Percentiles rank a stretch among this genome's conserved stretches.
These are phyloP conservation scores for Aureobasidium melanogenum DNA, from an alignment of 2,329 filamentous ascomycete species.

Conservation along the genomic window DNA sequence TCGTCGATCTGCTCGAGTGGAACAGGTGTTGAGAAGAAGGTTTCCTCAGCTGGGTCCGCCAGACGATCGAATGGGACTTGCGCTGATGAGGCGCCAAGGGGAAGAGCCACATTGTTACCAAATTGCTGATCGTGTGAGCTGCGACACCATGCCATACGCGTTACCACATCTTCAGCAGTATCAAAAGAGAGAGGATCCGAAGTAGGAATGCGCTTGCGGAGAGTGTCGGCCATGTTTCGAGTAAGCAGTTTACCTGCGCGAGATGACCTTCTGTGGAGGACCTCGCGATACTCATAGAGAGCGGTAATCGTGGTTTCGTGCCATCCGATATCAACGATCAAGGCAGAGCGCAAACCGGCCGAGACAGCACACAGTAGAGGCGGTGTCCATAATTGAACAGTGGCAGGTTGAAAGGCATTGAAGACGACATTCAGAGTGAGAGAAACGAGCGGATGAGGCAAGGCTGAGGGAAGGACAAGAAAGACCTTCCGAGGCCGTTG, in stretches of 20 bases:
- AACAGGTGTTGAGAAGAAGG: constrained; percentile 57
- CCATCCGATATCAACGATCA: constrained; percentile 91
- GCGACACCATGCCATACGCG: constrained; percentile 68
- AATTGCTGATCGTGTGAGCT: constrained; percentile 22
- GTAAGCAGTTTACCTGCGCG: constrained; percentile 66
- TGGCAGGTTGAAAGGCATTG: constrained; percentile 69
- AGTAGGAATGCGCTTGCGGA: constrained; percentile 38
- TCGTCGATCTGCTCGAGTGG: constrained; percentile 63
- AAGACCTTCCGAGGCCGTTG: constrained; percentile 58
- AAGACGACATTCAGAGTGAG: constrained; percentile 71
- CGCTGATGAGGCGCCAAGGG: constrained; percentile 41
- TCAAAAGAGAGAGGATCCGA: constrained; percentile 47
- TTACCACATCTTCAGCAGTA: constrained; percentile 71
- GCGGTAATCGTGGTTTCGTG: constrained; percentile 77
- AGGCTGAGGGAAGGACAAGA: constrained; percentile 65
- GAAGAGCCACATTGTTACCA: constrained; percentile 27
- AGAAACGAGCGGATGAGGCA: constrained; percentile 71
- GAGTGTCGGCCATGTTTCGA: constrained; percentile 43
- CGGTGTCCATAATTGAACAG: constrained; percentile 69
- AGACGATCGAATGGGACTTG: constrained; percentile 61
- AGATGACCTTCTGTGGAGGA: constrained; percentile 59
- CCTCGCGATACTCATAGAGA: constrained; percentile 83
- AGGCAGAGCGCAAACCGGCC: constrained; percentile 73
- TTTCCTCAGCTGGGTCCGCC: constrained; percentile 63
- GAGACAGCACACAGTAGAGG: constrained; percentile 66